Percentiles rank a stretch among this genome's conserved stretches.
Conservation (phyloP, 129 eudicot species). For the Helichrysum umbraculigerum region DNA sequence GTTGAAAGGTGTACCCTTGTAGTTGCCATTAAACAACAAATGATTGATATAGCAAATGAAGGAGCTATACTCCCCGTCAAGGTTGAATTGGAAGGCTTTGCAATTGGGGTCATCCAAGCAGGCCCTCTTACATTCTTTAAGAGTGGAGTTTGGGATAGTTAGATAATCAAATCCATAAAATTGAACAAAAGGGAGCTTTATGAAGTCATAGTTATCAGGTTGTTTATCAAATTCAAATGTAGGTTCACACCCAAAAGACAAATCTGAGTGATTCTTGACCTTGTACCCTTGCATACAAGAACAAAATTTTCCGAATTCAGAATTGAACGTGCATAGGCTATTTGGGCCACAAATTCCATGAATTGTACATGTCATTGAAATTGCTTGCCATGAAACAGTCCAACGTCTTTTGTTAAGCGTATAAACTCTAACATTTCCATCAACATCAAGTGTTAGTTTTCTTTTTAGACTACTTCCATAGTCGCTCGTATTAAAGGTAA, state of each 20-base stretch:
- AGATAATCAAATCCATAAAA: too few species aligned
- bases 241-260: neutral
- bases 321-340: constrained; percentile 29
- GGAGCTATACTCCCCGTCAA: neutral
- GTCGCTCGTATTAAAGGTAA: neutral
- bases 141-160: too few species aligned
- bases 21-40: neutral
- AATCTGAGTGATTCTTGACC: neutral
- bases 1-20: neutral
- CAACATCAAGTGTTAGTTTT: neutral
- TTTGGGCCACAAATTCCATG: constrained; percentile 50
- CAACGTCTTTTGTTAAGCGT: neutral
- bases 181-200: too few species aligned
- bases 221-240: too few species aligned
- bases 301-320: neutral
- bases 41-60: neutral
- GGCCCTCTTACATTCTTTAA: too few species aligned
- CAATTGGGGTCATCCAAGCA: too few species aligned
- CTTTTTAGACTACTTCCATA: neutral
- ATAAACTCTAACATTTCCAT: constrained; percentile 9
- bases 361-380: neutral
- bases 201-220: too few species aligned
- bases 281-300: neutral
- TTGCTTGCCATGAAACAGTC: constrained; percentile 10
- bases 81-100: too few species aligned